Evolutionary conservation across 176 grass and related monocot species (phyloP).

Genomic region (Ampelocalamus luodianensis): DNA sequence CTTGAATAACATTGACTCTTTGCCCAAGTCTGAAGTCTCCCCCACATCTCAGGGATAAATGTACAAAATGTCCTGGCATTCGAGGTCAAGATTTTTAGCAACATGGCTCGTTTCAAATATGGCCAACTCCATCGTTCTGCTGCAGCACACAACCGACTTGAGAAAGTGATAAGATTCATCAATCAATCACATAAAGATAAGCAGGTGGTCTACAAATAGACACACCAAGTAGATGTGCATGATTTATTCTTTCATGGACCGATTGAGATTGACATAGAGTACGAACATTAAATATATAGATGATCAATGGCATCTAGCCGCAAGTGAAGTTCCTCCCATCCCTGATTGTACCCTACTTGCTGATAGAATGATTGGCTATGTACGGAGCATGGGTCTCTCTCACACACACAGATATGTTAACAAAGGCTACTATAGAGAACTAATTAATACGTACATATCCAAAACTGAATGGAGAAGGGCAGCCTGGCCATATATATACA

Average conservation of each 20-base stretch:
- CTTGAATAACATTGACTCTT: constrained; percentile 73
- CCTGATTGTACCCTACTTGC: constrained; percentile 37
- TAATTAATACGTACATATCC: constrained; percentile 35
- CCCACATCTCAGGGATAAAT: constrained; percentile 33
- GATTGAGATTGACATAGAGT: constrained; percentile 26
- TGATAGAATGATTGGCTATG: constrained; percentile 46
- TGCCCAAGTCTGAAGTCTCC: constrained; percentile 33
- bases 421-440: not conserved
- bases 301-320: constrained; percentile 33
- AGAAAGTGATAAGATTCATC: constrained; percentile 54
- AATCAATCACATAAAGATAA: constrained; percentile 58
- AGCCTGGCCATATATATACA: constrained; percentile 28
- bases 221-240: constrained; percentile 24
- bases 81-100: constrained; percentile 28
- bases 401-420: not conserved
- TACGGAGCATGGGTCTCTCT: not conserved
- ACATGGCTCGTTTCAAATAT: constrained; percentile 38
- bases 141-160: constrained; percentile 33
- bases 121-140: constrained; percentile 40
- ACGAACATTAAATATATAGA: constrained; percentile 17
- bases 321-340: constrained; percentile 53
- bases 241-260: constrained; percentile 24
- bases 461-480: constrained; percentile 42
- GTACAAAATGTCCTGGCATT: not conserved
- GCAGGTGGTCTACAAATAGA: constrained; percentile 33